phyloP scores from a whole-genome alignment of 225 moss, liverwort and hornwort species.

The Physcomitrium patens region DNA sequence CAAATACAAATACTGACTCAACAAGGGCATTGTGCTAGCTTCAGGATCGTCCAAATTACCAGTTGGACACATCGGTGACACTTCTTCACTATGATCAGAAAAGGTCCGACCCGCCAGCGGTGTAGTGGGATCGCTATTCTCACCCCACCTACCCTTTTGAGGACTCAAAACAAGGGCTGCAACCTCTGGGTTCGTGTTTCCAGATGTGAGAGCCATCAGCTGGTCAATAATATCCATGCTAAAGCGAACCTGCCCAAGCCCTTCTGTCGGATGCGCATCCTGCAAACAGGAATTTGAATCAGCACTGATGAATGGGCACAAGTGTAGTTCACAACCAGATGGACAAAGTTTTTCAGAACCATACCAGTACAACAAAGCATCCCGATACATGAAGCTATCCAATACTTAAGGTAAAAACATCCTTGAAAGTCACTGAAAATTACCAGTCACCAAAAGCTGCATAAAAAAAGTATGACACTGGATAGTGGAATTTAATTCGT shows the following conservation, averaged over 20 bases:
- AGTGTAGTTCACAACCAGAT: too few relatives aligned
- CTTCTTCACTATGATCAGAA: conserved; percentile 90
- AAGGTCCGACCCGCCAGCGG: conserved; percentile 85
- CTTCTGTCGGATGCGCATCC: conserved; percentile 77
- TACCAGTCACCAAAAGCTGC: neutral
- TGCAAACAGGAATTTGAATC: conserved; percentile 29
- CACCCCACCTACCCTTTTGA: conserved; percentile 86
- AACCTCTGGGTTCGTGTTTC: conserved; percentile 73
- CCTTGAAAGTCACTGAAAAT: neutral
- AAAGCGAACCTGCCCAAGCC: conserved; percentile 64
- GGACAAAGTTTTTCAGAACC: neutral
- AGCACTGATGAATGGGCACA: too few relatives aligned
- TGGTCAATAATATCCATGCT: conserved; percentile 86
- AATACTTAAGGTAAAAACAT: neutral
- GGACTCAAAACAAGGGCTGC: conserved; percentile 72
- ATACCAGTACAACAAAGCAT: conserved; percentile 6
- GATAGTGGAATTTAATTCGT: neutral
- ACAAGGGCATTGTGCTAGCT: conserved; percentile 33
- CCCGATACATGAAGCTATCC: neutral
- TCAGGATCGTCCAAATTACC: conserved; percentile 83
- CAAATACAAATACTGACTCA: conserved; percentile 29
- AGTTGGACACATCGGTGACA: conserved; percentile 83
- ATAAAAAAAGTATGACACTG: neutral
- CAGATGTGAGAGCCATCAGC: conserved; percentile 77
- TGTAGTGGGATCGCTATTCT: conserved; percentile 94